These are phyloP conservation scores for Kwoniella sp. DNA, from an alignment of 768 basidiomycete genomes.

Conservation along the genomic window DNA sequence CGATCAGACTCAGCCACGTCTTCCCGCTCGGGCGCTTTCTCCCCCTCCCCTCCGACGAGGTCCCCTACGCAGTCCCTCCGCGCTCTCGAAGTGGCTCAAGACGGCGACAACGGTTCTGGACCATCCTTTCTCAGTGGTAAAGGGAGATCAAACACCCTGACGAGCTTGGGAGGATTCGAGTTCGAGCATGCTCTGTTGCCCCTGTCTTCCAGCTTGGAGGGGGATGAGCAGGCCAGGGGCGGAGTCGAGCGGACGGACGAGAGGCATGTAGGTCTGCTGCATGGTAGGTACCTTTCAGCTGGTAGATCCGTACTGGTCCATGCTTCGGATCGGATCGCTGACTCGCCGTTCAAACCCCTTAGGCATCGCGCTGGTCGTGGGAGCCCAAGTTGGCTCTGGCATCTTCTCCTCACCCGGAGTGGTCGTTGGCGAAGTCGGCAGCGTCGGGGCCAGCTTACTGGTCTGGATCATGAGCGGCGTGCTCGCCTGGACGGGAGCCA, in stretches of 20 bases:
- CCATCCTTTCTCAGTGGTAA: constrained; percentile 5
- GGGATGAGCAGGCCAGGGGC: constrained; percentile 61
- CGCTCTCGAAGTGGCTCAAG: constrained; percentile 58
- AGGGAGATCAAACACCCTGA: constrained; percentile 29
- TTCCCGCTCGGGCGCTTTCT: constrained; percentile 7
- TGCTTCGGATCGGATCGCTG: too few relatives aligned
- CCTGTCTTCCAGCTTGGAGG: constrained; percentile 69
- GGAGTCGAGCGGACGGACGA: constrained; percentile 55
- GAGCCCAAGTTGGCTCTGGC: constrained; percentile 82
- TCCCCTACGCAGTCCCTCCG: constrained; percentile 73
- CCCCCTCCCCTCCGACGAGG: constrained; percentile 21
- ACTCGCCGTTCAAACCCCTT: not conserved
- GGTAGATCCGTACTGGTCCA: too few relatives aligned
- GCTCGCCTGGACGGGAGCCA: constrained; percentile 91
- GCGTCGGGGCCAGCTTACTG: constrained; percentile 78
- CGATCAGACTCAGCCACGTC: constrained; percentile 17
- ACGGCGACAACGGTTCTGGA: not conserved
- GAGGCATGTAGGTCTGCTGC: constrained; percentile 70
- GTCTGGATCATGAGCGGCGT: constrained; percentile 82
- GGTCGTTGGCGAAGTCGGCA: constrained; percentile 79
- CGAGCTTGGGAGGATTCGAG: constrained; percentile 57
- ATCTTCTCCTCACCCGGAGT: constrained; percentile 95
- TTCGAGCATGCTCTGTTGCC: constrained; percentile 74
- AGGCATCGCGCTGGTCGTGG: constrained; percentile 84
- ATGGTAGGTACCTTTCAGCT: constrained; percentile 58